These are phyloP conservation scores for Cladorrhinum sp. DNA, from an alignment of 2,329 filamentous ascomycete genomes.

Conservation along the genomic window DNA sequence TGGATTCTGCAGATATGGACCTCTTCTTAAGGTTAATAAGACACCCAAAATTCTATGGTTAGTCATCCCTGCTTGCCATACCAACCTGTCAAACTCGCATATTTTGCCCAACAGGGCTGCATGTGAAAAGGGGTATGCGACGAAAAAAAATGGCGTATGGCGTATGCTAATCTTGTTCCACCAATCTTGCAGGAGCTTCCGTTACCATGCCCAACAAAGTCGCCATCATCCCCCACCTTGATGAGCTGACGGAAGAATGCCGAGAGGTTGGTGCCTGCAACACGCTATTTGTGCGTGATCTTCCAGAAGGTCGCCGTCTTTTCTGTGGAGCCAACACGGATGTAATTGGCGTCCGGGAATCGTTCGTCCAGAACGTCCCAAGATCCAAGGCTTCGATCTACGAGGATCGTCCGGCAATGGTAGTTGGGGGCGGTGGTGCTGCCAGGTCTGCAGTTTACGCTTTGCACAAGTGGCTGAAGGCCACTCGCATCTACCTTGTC, in stretches of 20 bases:
- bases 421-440: conserved; percentile 76
- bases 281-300: conserved; percentile 65
- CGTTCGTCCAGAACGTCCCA: conserved; percentile 58
- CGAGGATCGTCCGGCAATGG: conserved; percentile 62
- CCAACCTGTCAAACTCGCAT: not conserved
- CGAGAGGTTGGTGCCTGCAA: conserved; percentile 74
- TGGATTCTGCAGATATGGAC: conserved; percentile 51
- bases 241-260: conserved; percentile 70
- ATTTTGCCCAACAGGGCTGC: not conserved
- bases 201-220: conserved; percentile 87
- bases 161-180: not conserved
- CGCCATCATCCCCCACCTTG: conserved; percentile 68
- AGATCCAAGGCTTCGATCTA: conserved; percentile 42
- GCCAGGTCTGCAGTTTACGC: conserved; percentile 77
- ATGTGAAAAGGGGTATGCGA: not conserved
- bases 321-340: conserved; percentile 79
- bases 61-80: conserved; percentile 16
- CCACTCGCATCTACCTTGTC: conserved; percentile 69
- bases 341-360: conserved; percentile 72
- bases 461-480: conserved; percentile 65
- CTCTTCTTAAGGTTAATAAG: conserved; percentile 51
- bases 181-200: conserved; percentile 55
- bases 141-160: not conserved
- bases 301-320: conserved; percentile 43
- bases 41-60: conserved; percentile 61